Base-by-base conservation (phyloP, 2,329 filamentous ascomycete species). In the Claviceps fusiformis region DNA sequence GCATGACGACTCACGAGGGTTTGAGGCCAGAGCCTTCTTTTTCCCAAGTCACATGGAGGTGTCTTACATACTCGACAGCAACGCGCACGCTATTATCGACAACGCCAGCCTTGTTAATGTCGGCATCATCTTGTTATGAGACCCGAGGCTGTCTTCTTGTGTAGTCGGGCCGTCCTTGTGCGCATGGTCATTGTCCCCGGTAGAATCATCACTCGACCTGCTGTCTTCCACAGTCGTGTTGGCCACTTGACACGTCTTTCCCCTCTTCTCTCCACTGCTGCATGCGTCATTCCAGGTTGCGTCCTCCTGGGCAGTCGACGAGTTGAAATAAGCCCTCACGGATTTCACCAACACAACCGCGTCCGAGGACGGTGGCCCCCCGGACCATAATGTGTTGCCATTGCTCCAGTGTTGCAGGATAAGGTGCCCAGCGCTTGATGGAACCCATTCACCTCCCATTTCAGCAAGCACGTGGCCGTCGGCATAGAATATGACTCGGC, bases 251-350 rank as follows among this genome's bases (percentile, higher is more conserved):
- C 68, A 70, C 8, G 60, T 52, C n/a, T 60, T 46, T 27, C 45
- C 54, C 35, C 54, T 52, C n/a, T 19, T 35, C 13, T 47, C 37
- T 29, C n/a, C 35, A 11, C 56, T 50, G 9, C 50, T 49, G 47
- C 59, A 52, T n/a, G 33, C 44, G 8, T 53, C 51, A 29, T 49
- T 39, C 57, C 57, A 57, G 35, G 55, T 29, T n/a, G 7, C 39
- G 15, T 35, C 44, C 13, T 41, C 47, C 44, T 46, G 29, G 2
- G 62, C 59, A 24, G 73, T 61, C 3, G 83, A 83, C 17, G 83
- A 83, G 72, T 91, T 91, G 72, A 90, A 92, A 68, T 91, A 92
- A 0, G 83, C 83, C 66, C 87, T 89, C 56, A 89, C 77, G 63
- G 89, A 89, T 43, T 75, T 78, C 29, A 91, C 75, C 7, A 76